Percentiles rank a stretch among this genome's conserved stretches.
phyloP scores from a whole-genome alignment of 2,329 filamentous ascomycete species.

The Phialophora chinensis region DNA sequence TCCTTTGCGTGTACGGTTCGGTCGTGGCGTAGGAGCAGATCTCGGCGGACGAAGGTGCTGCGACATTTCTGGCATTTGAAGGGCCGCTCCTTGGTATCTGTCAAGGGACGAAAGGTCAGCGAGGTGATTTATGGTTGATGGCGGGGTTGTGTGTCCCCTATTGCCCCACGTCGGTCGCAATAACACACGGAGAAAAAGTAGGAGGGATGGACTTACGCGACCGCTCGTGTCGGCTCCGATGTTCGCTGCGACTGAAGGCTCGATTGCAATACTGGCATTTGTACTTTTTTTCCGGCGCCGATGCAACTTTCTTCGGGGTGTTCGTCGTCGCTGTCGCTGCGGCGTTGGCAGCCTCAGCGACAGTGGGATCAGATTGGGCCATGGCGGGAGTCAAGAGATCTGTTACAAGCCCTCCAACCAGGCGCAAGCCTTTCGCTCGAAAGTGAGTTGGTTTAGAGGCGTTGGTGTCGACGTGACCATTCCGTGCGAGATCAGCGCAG shows the following conservation, averaged over 20 bases:
- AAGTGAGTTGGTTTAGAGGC: conserved; percentile 38
- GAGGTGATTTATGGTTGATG: conserved; percentile 25
- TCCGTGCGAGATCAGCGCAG: conserved; percentile 29
- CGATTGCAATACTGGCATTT: conserved; percentile 99
- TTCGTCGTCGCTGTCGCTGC: conserved; percentile 57
- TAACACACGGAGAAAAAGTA: conserved; percentile 34
- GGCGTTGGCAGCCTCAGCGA: conserved; percentile 40
- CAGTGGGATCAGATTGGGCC: conserved; percentile 36
- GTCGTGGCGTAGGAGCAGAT: conserved; percentile 94
- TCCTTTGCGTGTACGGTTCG: conserved; percentile 98
- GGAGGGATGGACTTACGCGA: conserved; percentile 73
- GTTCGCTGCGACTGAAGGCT: conserved; percentile 96
- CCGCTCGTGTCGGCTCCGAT: conserved; percentile 94
- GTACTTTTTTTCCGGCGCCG: conserved; percentile 95
- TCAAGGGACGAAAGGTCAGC: conserved; percentile 29
- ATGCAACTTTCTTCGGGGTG: conserved; percentile 73
- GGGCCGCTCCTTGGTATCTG: conserved; percentile 97
- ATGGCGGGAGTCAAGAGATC: conserved; percentile 30
- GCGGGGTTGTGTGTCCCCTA: conserved; percentile 29
- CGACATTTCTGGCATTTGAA: conserved; percentile 99
- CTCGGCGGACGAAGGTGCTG: conserved; percentile 96
- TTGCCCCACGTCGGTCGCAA: conserved; percentile 39
- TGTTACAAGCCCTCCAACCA: conserved; percentile 38
- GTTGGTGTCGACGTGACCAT: conserved; percentile 32
- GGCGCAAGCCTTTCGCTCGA: conserved; percentile 40